These are phyloP conservation scores for Aristolochia californica DNA, from an alignment of 164 flowering plant genomes.

Conservation along the genomic window DNA sequence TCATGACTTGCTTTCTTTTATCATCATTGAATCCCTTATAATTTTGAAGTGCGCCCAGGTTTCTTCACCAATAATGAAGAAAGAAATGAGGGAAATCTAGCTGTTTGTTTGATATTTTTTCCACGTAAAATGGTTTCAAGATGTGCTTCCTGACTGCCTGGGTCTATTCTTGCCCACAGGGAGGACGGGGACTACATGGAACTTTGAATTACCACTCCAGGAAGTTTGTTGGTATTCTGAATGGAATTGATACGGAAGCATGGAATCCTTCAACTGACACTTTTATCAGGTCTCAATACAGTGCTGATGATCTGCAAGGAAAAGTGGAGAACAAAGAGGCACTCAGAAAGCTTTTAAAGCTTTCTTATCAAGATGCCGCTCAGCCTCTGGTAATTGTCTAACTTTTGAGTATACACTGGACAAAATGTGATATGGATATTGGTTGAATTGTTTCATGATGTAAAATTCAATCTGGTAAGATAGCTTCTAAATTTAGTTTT, in stretches of 20 bases:
- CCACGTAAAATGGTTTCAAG: no score
- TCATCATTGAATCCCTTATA: no score
- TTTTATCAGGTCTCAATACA: slow-evolving; percentile 65
- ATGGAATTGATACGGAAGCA: slow-evolving; percentile 87
- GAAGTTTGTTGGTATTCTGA: slow-evolving; percentile 83
- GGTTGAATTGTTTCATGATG: no score
- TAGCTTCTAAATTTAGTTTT: no score
- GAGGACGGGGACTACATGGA: slow-evolving; percentile 72
- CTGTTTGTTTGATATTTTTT: no score
- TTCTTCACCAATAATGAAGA: no score
- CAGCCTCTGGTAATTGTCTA: slow-evolving; percentile 59
- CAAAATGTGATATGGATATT: no score
- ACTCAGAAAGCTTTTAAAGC: slow-evolving; percentile 48
- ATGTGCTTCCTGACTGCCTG: no score
- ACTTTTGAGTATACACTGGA: background rate
- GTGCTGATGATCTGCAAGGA: slow-evolving; percentile 66
- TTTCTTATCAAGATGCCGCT: slow-evolving; percentile 38
- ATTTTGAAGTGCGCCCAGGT: no score
- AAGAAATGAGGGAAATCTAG: no score
- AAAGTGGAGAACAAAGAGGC: slow-evolving; percentile 70
- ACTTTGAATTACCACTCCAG: slow-evolving; percentile 66
- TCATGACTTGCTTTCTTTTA: no score
- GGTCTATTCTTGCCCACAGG: slow-evolving; percentile 27
- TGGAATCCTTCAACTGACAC: slow-evolving; percentile 89
- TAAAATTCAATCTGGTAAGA: no score